Evolutionary conservation across 345 rosid species (phyloP).

Genomic region (Gynandropsis gynandra): DNA sequence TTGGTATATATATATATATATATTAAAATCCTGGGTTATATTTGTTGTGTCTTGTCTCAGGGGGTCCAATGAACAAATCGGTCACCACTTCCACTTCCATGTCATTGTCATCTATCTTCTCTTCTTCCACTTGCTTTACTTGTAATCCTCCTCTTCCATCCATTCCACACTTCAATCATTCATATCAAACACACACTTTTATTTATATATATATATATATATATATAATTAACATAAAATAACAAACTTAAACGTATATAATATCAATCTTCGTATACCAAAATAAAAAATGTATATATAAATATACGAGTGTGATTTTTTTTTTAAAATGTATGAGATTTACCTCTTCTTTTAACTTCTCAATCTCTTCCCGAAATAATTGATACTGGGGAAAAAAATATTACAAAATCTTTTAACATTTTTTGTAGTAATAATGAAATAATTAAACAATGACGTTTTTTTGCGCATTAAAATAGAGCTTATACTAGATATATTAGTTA

Average conservation of each 20-base stretch:
- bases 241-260: background rate
- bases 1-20: background rate
- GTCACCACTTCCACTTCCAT: conserved; percentile 63
- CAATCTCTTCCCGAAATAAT: conserved; percentile 46
- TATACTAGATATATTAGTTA: too few relatives aligned
- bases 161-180: conserved; percentile 21
- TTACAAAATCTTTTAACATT: background rate
- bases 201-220: background rate
- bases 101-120: conserved; percentile 16
- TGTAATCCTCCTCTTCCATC: conserved; percentile 9
- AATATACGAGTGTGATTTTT: conserved; percentile 30
- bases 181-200: background rate
- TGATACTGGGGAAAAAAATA: conserved; percentile 41
- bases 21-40: background rate
- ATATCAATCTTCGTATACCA: too few relatives aligned
- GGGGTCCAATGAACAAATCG: conserved; percentile 64
- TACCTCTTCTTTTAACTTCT: conserved; percentile 68
- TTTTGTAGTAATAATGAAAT: conserved; percentile 9
- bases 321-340: conserved; percentile 18
- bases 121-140: conserved; percentile 15
- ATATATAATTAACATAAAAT: background rate
- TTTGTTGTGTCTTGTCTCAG: conserved; percentile 30
- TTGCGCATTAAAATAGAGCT: too few relatives aligned
- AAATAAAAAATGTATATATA: background rate
- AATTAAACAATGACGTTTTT: too few relatives aligned